Evolutionary conservation across 2,329 filamentous ascomycete genomes (phyloP).

Genomic region (Nannizzia gypsea): DNA sequence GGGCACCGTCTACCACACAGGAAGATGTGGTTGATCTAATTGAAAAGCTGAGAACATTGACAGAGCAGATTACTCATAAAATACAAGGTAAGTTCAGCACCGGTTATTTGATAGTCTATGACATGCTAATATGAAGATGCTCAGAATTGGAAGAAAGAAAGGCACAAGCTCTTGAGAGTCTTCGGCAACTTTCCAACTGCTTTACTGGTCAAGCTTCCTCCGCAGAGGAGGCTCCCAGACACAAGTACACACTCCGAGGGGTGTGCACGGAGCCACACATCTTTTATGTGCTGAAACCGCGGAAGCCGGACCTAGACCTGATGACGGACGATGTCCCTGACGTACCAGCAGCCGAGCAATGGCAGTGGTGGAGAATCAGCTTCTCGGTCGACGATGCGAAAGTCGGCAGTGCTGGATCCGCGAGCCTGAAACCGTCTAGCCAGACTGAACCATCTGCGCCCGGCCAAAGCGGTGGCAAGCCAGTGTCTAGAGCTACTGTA

Average conservation of each 20-base stretch:
- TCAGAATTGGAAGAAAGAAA: constrained; percentile 33
- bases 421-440: constrained; percentile 1
- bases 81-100: constrained; percentile 24
- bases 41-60: constrained; percentile 25
- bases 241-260: constrained; percentile 46
- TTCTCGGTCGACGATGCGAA: constrained; percentile 36
- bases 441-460: neutral
- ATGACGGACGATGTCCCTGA: constrained; percentile 18
- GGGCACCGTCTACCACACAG: constrained; percentile 11
- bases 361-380: constrained; percentile 47
- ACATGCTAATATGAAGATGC: neutral
- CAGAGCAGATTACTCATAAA: constrained; percentile 32
- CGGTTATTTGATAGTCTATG: neutral
- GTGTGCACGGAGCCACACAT: constrained; percentile 47
- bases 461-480: neutral
- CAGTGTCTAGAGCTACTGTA: constrained; percentile 10
- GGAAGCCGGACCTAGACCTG: constrained; percentile 8
- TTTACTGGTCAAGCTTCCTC: constrained; percentile 37
- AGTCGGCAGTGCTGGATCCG: constrained; percentile 15
- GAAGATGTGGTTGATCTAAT: constrained; percentile 19
- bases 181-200: constrained; percentile 35
- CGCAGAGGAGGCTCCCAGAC: constrained; percentile 28
- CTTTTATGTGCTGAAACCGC: constrained; percentile 43
- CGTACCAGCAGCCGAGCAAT: constrained; percentile 22
- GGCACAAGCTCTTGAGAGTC: constrained; percentile 29